Evolutionary conservation across 78 protist genomes (phyloP).

Genomic region (Speleostelium caveatum): DNA sequence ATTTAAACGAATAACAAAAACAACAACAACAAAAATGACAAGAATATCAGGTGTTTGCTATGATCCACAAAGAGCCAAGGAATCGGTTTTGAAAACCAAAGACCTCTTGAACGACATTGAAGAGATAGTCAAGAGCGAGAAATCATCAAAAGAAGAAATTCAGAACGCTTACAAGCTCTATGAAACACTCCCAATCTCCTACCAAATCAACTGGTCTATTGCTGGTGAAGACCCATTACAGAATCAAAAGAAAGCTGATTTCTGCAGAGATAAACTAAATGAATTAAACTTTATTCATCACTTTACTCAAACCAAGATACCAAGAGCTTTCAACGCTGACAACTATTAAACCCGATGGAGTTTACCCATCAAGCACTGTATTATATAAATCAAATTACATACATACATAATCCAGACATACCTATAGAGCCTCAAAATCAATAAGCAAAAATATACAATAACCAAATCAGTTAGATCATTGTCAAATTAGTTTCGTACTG

Average conservation of each 20-base stretch:
- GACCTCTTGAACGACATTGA: slow-evolving; percentile 2
- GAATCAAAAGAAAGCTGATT: slow-evolving; percentile 73
- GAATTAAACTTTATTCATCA: slow-evolving; percentile 50
- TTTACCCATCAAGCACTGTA: no score
- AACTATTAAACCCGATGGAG: slow-evolving; percentile 39
- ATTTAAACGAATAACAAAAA: not conserved
- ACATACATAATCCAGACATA: no score
- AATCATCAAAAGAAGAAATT: slow-evolving; percentile 9
- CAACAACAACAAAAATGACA: not conserved
- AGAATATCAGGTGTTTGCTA: slow-evolving; percentile 3
- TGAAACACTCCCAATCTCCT: slow-evolving; percentile 54
- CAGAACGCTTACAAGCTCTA: slow-evolving; percentile 29
- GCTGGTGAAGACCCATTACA: slow-evolving; percentile 58
- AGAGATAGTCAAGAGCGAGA: not conserved
- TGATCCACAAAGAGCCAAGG: slow-evolving; percentile 59
- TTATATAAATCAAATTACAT: no score
- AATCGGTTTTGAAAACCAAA: slow-evolving; percentile 18
- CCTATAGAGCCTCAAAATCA: no score
- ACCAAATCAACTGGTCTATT: slow-evolving; percentile 67
- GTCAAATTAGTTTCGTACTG: no score
- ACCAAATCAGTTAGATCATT: no score
- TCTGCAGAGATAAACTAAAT: slow-evolving; percentile 71
- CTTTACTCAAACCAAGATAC: slow-evolving; percentile 45
- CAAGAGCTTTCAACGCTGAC: slow-evolving; percentile 79
- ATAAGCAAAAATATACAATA: no score